Base-by-base conservation (phyloP, 805 yeast species). In the Sugiyamaella americana region DNA sequence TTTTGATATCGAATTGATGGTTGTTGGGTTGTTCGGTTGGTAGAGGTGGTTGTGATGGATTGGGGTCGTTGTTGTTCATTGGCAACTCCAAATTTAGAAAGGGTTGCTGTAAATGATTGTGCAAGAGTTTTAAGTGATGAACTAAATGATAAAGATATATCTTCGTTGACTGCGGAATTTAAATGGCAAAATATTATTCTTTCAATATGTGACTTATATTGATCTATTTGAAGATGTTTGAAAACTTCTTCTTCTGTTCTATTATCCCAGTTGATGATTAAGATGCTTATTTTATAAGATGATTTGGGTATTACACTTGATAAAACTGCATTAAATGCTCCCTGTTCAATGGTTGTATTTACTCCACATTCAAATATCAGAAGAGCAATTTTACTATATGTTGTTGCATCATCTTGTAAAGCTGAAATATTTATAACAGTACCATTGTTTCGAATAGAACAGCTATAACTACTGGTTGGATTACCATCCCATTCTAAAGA, bases 341-440 rank as follows among this genome's bases (percentile, higher is more conserved):
- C 55, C 49, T 75, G 80, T n/a, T 52, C 54, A 3, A 49, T 56
- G 5, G 53, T 44, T 18, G 60, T 55, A 1, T 65, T 54, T 20
- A 72, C 55, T 2, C 84, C 84, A 51, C 80, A 69, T 52, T 78
- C 80, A 54, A 79, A 67, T 2, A 80, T 51, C 3, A 80, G 45
- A 44, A 75, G 69, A 1, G 73, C 66, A 3, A 74, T 59, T 19
- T 63, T 60, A 22, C 63, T 57, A 53, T 75, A 75, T 42, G 66
- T 66, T 5, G 60, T 61, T 24, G 64, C 64, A 20, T 66, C 59
- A 13, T 63, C 66, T 1, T 79, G 77, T 36, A 78, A 61, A 19
- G 76, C 67, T 1, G 67, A 55, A 10, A 78, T 56, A 4, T 58
- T 54, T 3, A 79, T 42, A 0, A 43, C 44, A n/a, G 68, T 43